Evolutionary conservation across 768 basidiomycete genomes (phyloP).

Genomic region (Lentinula aciculospora): DNA sequence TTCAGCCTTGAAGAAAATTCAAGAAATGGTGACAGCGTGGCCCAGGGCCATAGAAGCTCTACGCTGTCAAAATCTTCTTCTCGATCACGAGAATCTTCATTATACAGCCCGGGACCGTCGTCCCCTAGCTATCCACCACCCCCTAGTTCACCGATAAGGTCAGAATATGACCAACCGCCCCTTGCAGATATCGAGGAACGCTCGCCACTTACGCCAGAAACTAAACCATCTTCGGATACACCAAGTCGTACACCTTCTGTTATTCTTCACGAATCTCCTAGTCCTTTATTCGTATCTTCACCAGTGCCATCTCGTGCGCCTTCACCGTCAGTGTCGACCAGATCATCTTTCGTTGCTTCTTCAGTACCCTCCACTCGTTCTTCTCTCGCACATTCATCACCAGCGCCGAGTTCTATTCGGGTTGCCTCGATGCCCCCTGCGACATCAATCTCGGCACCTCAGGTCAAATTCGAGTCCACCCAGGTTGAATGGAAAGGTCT

Average conservation of each 20-base stretch:
- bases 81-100: conserved; percentile 1
- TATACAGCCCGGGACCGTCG: conserved; percentile 6
- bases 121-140: conserved; percentile 1
- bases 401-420: not conserved
- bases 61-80: conserved; percentile 1
- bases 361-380: not conserved
- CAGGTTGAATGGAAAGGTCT: conserved; percentile 65
- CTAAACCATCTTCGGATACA: not conserved
- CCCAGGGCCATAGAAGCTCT: not conserved
- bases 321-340: not conserved
- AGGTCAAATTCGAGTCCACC: conserved; percentile 49
- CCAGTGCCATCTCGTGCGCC: conserved; percentile 1
- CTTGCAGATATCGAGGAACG: conserved; percentile 2
- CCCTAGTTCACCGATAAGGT: not conserved
- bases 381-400: not conserved
- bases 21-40: not conserved
- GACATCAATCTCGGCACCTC: conserved; percentile 41
- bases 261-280: not conserved
- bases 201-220: not conserved
- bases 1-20: not conserved
- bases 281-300: not conserved
- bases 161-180: not conserved
- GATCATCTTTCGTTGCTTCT: not conserved
- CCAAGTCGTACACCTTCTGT: conserved; percentile 1
- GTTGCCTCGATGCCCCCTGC: conserved; percentile 7